Evolutionary conservation across 225 moss, liverwort and hornwort species (phyloP), one percentile per base, ranked within the genome.

Genomic region (Pseudisothecium myosuroides): DNA sequence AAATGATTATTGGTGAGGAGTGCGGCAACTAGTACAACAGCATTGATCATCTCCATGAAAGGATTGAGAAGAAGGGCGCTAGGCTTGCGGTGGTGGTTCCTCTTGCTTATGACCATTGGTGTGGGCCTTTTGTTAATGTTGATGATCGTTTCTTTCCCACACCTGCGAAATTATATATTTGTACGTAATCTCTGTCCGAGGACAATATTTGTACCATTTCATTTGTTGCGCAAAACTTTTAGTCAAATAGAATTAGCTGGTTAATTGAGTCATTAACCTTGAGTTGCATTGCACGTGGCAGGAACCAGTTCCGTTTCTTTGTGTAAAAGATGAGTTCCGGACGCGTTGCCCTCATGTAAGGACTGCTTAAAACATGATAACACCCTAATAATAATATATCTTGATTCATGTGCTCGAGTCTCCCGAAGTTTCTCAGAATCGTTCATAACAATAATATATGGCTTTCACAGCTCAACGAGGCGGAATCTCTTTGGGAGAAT

Each of bases 401-500:
- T 74, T 68, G 55, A 66, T 37, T 83, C 29, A 47, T 45, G 59
- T 23, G 66, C 41, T 67, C 9, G 8, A 27, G 20, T 61, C 52
- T 49, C 36, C 16, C 12, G 15, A 45, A 52, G 23, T 29, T 59
- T 82, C 55, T 43, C 85, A 88, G 82, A 68, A 36, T 75, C 55
- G 16, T 88, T 62, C 28, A 63, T 79, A 50, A 12, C 47, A 49
- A 21, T 21, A 55, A 20, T 32, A 45, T 17, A 37, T 81, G 66
- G 16, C 69, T 64, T 62, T 68, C 47, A 60, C 90, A 95, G 95
- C 22, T 93, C 34, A 80, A 52, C 49, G 93, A 90, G 72, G 81
- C 60, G 58, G 92, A 91, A 61, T 94, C 94, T 59, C 92, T 94
- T 37, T 95, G 95, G 95, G 89, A 94, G 91, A 95, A 95, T 89